Percentiles rank a stretch among this genome's conserved stretches.
phyloP scores from a whole-genome alignment of 257 asterid genomes.

The Capsicum baccatum region DNA sequence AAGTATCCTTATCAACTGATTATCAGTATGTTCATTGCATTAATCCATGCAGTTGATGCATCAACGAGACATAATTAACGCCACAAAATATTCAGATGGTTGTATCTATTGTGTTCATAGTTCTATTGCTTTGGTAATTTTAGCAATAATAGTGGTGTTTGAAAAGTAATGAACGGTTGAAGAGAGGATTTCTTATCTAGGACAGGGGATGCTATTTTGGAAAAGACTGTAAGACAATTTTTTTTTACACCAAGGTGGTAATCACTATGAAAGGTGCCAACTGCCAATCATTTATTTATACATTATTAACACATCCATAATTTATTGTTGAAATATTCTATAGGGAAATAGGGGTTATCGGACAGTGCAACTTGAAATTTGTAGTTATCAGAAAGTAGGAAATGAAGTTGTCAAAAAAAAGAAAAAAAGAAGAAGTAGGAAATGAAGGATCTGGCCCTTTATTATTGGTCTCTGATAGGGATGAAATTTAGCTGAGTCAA shows the following conservation, averaged over 20 bases:
- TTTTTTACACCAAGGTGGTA: background rate
- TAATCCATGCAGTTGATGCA: too few species aligned
- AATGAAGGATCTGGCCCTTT: background rate
- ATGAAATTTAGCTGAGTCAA: background rate
- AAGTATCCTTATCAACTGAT: too few species aligned
- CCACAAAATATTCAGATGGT: too few species aligned
- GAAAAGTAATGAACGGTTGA: background rate
- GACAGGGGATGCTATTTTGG: constrained; percentile 11
- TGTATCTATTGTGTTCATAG: too few species aligned
- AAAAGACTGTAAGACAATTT: background rate
- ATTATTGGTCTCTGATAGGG: background rate
- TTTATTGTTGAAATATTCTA: background rate
- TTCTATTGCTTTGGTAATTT: background rate
- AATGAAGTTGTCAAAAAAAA: background rate
- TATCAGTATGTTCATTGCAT: too few species aligned
- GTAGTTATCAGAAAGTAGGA: background rate
- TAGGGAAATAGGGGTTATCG: background rate
- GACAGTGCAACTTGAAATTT: background rate
- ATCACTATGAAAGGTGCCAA: background rate
- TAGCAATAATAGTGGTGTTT: background rate
- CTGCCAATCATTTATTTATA: background rate
- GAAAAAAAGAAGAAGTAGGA: background rate
- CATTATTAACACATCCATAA: background rate
- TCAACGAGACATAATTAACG: too few species aligned
- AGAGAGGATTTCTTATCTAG: background rate